Base-by-base conservation (phyloP, 768 basidiomycete species). In the Cubamyces sp. region DNA sequence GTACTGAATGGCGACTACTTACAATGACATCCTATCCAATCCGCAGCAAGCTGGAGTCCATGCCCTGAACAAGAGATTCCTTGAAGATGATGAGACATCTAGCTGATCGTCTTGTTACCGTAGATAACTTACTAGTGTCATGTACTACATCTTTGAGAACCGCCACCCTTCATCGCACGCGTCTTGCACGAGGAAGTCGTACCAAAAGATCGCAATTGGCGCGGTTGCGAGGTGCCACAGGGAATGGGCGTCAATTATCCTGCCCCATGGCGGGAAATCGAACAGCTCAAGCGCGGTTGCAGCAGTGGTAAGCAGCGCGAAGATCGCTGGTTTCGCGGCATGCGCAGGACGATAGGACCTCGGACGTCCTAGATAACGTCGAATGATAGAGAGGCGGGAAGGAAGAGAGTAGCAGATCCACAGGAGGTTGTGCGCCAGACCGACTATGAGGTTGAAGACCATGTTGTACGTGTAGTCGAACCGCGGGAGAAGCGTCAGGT, bases 391-490 rank as follows among this genome's bases (percentile, higher is more conserved):
- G 39, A 82, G 37, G 12, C 77, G 78, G 1, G 77, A 70, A 21
- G 84, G 87, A 48, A 87, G 76, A 3, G 90, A 79, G 74, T 91
- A 98, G 14, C 83, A 56, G 30, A 88, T 70, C 96, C 97, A 98
- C 16, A 96, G 73, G 26, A 83, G 40, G 73, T 96, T 94, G 75
- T 98, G 95, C 1, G 78, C 61, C 37, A 94, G 67, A 2, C 94
- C 96, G 61, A 98, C 66, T 58, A 76, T 65, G 68, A 95, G 75
- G 75, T 94, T 95, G 80, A 92, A 94, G 0, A 79, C 71, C 75
- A 96, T 92, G 79, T 98, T 98, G 79, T 97, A 99, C 7, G 88
- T 76, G 73, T 99, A 98, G 76, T 96, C 89, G 76, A 96, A 97
- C 54, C 88, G 86, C 26, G 88, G 87, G 47, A 87, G 82, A 15